Evolutionary conservation across 108 stramenopile genomes (phyloP), one percentile per base, ranked within the genome.

Genomic region (Cyclotella choctawhatcheeana): DNA sequence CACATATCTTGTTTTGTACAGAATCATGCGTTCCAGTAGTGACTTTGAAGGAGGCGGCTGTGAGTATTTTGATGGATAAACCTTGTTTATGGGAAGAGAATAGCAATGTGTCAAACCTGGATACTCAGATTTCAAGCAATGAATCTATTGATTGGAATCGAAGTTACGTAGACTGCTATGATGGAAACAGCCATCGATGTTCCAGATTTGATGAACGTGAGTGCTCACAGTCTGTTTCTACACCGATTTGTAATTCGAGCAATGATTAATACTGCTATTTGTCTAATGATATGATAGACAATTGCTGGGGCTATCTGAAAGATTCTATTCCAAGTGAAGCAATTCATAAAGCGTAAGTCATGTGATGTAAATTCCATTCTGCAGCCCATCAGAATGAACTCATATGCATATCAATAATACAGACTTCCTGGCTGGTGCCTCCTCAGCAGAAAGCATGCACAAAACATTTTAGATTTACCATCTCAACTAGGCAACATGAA

Each of bases 341-440:
- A 2, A 82, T 85, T 43, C 64, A 79, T 27, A 85, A 85, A 59
- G 81, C 81, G 62, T 80, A 66, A 69, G 76, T 69, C 31, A n/a
- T n/a, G n/a, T n/a, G n/a, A n/a, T n/a, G n/a, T n/a, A n/a, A n/a
- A n/a, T n/a, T n/a, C n/a, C n/a, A n/a, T n/a, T n/a, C n/a, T n/a
- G n/a, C n/a, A n/a, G n/a, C n/a, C n/a, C n/a, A n/a, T n/a, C n/a
- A n/a, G n/a, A n/a, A n/a, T n/a, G n/a, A n/a, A n/a, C n/a, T n/a
- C n/a, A n/a, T n/a, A n/a, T 48, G n/a, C 29, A n/a, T 1, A 5
- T 14, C 24, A 27, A 21, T 16, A 40, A 40, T 31, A 4, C 13
- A 74, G 73, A 25, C 44, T 85, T 48, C 85, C 85, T 4, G 85
- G 85, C 33, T 85, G 85, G 85, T 85, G 85, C 54, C 44, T 83